Conservation (phyloP, 768 basidiomycete genomes). For the Paxillus ammoniavirescens region DNA sequence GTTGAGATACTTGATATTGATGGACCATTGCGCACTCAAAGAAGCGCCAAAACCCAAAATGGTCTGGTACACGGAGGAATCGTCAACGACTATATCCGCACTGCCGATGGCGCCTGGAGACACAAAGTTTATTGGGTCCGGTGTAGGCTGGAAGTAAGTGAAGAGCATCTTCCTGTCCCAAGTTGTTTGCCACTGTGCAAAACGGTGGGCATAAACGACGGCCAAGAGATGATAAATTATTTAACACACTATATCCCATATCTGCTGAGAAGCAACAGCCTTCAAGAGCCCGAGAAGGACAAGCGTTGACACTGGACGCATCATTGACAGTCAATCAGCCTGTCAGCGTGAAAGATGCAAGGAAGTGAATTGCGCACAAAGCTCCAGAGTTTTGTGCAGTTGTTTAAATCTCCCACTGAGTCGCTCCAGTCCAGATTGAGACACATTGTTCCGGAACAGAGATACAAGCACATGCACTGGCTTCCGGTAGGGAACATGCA, state of each 20-base stretch:
- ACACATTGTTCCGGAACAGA: neutral
- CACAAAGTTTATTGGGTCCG: conserved; percentile 32
- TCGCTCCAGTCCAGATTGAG: conserved; percentile 5
- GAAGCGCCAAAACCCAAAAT: conserved; percentile 68
- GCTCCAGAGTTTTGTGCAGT: neutral
- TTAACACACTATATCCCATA: conserved; percentile 47
- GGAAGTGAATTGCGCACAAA: conserved; percentile 6
- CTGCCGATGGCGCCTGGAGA: conserved; percentile 51
- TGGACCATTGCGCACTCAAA: conserved; percentile 45
- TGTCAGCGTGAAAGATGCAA: neutral
- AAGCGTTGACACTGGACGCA: conserved; percentile 16
- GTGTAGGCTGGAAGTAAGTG: conserved; percentile 29
- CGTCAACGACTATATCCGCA: conserved; percentile 64
- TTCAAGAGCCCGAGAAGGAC: conserved; percentile 19
- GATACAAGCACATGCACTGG: neutral
- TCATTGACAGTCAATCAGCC: conserved; percentile 1
- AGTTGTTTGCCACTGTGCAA: conserved; percentile 54
- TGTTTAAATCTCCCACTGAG: conserved; percentile 17
- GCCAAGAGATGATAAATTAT: neutral
- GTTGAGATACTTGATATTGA: neutral
- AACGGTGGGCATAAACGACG: conserved; percentile 1
- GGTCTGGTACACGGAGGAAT: conserved; percentile 53
- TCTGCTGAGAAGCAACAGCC: conserved; percentile 44
- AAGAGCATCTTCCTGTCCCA: conserved; percentile 31
- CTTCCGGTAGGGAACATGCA: neutral